Evolutionary conservation across 176 grass and related monocot species (phyloP).

Genomic region (Carex littledalei): DNA sequence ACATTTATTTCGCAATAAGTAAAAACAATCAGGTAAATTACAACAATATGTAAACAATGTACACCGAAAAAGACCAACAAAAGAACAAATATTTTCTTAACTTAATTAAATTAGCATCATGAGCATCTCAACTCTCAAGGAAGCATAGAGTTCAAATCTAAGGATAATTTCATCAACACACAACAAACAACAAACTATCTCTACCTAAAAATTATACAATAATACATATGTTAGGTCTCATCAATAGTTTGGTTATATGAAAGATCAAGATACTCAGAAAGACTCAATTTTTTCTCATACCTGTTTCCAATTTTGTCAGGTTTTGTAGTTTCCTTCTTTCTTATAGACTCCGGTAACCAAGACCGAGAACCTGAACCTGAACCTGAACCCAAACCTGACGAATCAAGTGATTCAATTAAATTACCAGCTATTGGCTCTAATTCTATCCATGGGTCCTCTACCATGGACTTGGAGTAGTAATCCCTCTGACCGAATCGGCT

Average conservation of each 20-base stretch:
- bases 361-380: background rate
- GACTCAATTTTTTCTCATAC: slow-evolving; percentile 23
- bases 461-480: slow-evolving; percentile 27
- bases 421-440: slow-evolving; percentile 23
- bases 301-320: slow-evolving; percentile 5
- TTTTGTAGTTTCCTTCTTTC: slow-evolving; percentile 9
- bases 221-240: background rate
- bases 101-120: background rate
- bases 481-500: background rate
- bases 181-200: background rate
- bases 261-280: slow-evolving; percentile 29
- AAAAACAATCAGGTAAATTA: background rate
- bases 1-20: background rate
- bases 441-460: slow-evolving; percentile 30
- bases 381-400: background rate
- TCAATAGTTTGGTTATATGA: slow-evolving; percentile 26
- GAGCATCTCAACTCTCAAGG: background rate
- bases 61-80: background rate
- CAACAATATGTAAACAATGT: background rate
- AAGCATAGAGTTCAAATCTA: background rate
- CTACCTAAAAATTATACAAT: background rate
- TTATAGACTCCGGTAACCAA: slow-evolving; percentile 22
- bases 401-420: slow-evolving; percentile 2
- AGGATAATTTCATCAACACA: background rate
- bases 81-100: background rate